Base-by-base conservation (phyloP, 768 basidiomycete species). In the Mycena rebaudengoi region DNA sequence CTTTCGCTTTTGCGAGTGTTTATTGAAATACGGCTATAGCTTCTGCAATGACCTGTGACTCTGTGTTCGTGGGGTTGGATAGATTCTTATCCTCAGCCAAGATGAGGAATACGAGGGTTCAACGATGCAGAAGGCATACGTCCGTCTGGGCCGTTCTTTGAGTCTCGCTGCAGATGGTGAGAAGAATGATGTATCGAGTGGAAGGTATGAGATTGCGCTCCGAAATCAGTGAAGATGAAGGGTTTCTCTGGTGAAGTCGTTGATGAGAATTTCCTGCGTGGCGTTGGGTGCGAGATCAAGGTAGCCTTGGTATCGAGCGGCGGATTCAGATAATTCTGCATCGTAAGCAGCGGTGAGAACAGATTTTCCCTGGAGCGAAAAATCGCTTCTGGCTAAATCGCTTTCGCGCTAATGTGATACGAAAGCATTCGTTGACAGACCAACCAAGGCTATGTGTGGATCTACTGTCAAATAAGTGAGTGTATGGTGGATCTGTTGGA, bases 11-110 rank as follows among this genome's bases (percentile, higher is more conserved):
- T 70, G 30, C 5, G 7, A 61, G 75, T 78, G 65, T 78, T 79
- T 59, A 66, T 57, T 75, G 73, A 62, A 74, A 77, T n/a, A 73
- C 73, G 23, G 76, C 74, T 26, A 77, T 78, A 32, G 73, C 77
- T 30, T 65, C 65, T 41, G 73, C 74, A 16, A 76, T 62, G 65
- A 74, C 70, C 54, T 73, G 70, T 7, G 73, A 21, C 61, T 76
- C 69, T 32, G 66, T 52, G 45, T 69, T 51, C 18, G 64, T 55
- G 43, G 16, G 28, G 26, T 72, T 69, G 55, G 48, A 65, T 39
- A 70, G 13, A 2, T 58, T 71, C 59, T 71, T 73, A 33, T 75
- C 72, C 43, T 68, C 56, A 20, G 70, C 55, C 44, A 75, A 62
- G 21, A 77, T 70, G 45, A 76, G 67, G 8, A 76, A 60, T n/a